These are phyloP conservation scores for Aureoboletus auriporus DNA, from an alignment of 768 basidiomycete genomes.

Conservation along the genomic window DNA sequence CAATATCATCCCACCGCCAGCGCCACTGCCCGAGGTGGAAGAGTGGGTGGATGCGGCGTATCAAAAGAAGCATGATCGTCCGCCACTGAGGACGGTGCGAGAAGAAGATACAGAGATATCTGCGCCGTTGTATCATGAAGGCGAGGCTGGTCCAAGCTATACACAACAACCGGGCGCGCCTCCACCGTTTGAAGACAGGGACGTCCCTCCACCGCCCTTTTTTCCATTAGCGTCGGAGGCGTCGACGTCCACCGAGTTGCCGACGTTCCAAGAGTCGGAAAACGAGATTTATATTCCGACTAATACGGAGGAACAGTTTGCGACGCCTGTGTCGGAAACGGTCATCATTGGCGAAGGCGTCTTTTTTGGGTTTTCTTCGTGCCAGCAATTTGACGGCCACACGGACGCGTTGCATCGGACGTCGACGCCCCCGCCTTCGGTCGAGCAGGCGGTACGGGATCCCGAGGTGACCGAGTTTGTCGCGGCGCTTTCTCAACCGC, in stretches of 20 bases:
- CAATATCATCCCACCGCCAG: slow-evolving; percentile 66
- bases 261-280: slow-evolving; percentile 80
- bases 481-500: slow-evolving; percentile 46
- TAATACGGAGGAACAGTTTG: slow-evolving; percentile 34
- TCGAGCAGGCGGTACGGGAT: slow-evolving; percentile 72
- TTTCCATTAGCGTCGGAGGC: slow-evolving; percentile 45
- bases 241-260: slow-evolving; percentile 57
- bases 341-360: slow-evolving; percentile 69
- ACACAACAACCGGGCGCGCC: slow-evolving; percentile 55
- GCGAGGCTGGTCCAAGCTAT: slow-evolving; percentile 74
- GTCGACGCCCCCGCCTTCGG: slow-evolving; percentile 68
- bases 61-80: slow-evolving; percentile 84
- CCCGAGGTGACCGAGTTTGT: slow-evolving; percentile 65
- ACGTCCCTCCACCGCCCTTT: slow-evolving; percentile 66
- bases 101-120: slow-evolving; percentile 59
- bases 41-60: slow-evolving; percentile 70
- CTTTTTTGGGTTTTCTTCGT: slow-evolving; percentile 66
- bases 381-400: slow-evolving; percentile 81
- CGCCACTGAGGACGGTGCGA: slow-evolving; percentile 67
- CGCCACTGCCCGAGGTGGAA: slow-evolving; percentile 78
- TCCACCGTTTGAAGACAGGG: slow-evolving; percentile 82
- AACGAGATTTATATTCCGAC: slow-evolving; percentile 65
- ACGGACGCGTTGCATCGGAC: slow-evolving; percentile 61
- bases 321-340: slow-evolving; percentile 29
- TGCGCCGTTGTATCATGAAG: slow-evolving; percentile 64